Evolutionary conservation across 495 filamentous ascomycete genomes (phyloP).

Genomic region (Sporormia fimetaria): DNA sequence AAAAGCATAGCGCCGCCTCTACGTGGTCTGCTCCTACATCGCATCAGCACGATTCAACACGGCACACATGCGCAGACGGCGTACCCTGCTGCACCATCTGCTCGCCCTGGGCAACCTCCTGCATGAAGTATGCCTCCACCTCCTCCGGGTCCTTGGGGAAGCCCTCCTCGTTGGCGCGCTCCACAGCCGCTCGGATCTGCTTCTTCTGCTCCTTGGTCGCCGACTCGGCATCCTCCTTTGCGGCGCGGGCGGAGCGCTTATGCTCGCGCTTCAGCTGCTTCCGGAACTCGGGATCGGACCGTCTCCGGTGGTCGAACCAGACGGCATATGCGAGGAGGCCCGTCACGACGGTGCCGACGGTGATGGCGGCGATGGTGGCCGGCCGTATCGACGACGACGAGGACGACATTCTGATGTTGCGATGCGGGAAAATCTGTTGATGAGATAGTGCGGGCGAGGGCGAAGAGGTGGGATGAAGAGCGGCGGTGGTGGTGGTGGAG

Average conservation of each 20-base stretch:
- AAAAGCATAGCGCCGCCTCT: constrained; percentile 88
- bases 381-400: constrained; percentile 48
- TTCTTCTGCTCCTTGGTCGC: constrained; percentile 57
- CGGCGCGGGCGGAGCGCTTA: constrained; percentile 47
- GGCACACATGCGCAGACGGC: constrained; percentile 24
- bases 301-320: constrained; percentile 92
- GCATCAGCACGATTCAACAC: constrained; percentile 1
- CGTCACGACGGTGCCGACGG: constrained; percentile 60
- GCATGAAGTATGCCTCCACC: constrained; percentile 89
- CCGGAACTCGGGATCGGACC: constrained; percentile 76
- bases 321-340: constrained; percentile 70
- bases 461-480: neutral
- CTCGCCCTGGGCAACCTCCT: constrained; percentile 81
- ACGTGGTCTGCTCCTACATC: constrained; percentile 54
- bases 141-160: constrained; percentile 86
- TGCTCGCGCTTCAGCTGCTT: constrained; percentile 73
- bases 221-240: constrained; percentile 30
- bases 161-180: constrained; percentile 73
- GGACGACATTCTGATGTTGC: too few relatives aligned
- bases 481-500: neutral
- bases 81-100: constrained; percentile 58
- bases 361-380: constrained; percentile 60
- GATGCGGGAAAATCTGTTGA: constrained; percentile 19
- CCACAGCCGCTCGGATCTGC: constrained; percentile 56
- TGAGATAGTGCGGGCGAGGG: constrained; percentile 1